Base-by-base conservation (phyloP, 2,329 filamentous ascomycete genomes). In the Ophiostoma montium region DNA sequence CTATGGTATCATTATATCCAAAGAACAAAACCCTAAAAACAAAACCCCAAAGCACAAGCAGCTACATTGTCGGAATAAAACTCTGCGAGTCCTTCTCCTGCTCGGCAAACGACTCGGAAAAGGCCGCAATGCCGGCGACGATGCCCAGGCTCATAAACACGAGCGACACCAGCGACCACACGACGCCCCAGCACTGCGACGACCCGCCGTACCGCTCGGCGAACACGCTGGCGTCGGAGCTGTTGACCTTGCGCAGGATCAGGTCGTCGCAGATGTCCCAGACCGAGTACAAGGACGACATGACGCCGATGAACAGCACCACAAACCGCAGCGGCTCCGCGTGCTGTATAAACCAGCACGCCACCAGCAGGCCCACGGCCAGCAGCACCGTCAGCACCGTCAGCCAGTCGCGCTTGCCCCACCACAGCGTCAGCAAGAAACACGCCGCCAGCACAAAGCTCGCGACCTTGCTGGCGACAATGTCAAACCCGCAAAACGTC, bases 181-280 rank as follows among this genome's bases (percentile, higher is more conserved):
- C 75, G 13, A 88, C 69, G 9, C 84, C 84, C 84, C 85, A 88
- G 69, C 83, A 88, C 59, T 84, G 81, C 1, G 82, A 86, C 0
- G 82, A 87, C 33, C 84, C 84, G 11, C 84, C 84, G 57, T 89
- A 89, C 19, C 78, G 72, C 64, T 86, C 72, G 8, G 84, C 84
- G 57, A 89, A 89, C 30, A 87, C 82, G 56, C 80, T 85, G 6
- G 84, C 84, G 60, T 90, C 84, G 5, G 83, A 87, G 19, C 74
- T 78, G 63, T 89, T 88, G 47, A 89, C 82, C 65, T 88, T 89
- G 51, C 84, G 75, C 5, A 88, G 67, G 56, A 90, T 87, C 31
- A 89, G 69, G 57, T 90, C 84, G 59, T 90, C 84, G 63, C 83
- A 88, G 56, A 89, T 89, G 67, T 89, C 84, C 84, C 84, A 89